Evolutionary conservation across 768 basidiomycete species (phyloP), one percentile per base, ranked within the genome.

Genomic region (Tulasnella sp.): DNA sequence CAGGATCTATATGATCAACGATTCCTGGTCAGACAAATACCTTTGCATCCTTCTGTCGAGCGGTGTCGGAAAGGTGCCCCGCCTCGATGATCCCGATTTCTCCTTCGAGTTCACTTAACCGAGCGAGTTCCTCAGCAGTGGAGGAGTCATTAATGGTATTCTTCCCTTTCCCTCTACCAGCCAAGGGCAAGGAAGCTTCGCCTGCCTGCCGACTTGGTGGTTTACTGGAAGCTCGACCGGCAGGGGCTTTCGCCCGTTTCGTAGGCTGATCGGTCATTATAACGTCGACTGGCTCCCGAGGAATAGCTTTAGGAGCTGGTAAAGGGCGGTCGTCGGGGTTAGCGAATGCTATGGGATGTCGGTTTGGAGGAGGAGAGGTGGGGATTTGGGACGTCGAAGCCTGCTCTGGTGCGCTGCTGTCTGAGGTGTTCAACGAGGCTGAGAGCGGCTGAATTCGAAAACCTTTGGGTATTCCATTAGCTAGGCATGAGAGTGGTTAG

Each of bases 301-400:
- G 46, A 15, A 43, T 25, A 6, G 25, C 15, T 35, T 36, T 27
- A 4, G 55, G 55, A 17, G 23, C 34, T 19, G 55, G 55, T 45
- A 57, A 23, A 19, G 55, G 55, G 6, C 55, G 19, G 31, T 57
- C 55, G 34, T 57, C 55, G 9, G 55, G 55, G 41, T 57, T 57
- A 6, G 34, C 21, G 11, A 32, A 29, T 9, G 54, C 31, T n/a
- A 32, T 19, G 6, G 55, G 55, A 21, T 46, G 55, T n/a, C 55
- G 55, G 27, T 57, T 57, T 3, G 55, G 55, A 57, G 55, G 55
- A 17, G 55, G 55, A 23, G 55, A 57, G 3, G 48, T 3, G 19
- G 42, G 52, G 14, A 23, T 21, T 8, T 36, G 39, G 39, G 52
- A 40, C 9, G 8, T 23, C 2, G 39, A 39, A 40, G 52, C 32